These are phyloP conservation scores for Penstemon newberryi DNA, from an alignment of 257 asterid species.

Conservation along the genomic window DNA sequence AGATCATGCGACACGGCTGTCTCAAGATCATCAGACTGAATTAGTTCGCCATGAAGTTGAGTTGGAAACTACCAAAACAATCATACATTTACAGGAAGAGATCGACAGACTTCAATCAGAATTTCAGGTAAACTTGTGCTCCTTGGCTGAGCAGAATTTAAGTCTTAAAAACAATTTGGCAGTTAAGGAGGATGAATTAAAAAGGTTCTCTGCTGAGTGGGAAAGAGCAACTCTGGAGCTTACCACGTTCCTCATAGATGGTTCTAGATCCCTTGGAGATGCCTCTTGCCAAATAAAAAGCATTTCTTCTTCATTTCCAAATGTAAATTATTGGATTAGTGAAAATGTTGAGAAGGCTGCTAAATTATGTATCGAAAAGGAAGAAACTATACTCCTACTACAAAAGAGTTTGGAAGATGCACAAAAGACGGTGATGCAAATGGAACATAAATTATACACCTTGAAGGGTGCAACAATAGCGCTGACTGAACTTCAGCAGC, in stretches of 20 bases:
- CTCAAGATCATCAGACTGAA: conserved; percentile 52
- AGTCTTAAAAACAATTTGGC: conserved; percentile 51
- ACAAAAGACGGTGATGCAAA: conserved; percentile 53
- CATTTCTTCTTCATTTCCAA: conserved; percentile 61
- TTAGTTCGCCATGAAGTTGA: conserved; percentile 58
- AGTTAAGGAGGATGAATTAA: conserved; percentile 63
- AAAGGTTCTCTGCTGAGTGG: conserved; percentile 62
- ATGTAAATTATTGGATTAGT: conserved; percentile 60
- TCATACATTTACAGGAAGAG: conserved; percentile 72
- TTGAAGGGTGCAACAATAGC: conserved; percentile 72
- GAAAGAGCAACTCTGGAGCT: conserved; percentile 88
- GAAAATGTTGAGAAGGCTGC: conserved; percentile 78
- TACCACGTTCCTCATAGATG: conserved; percentile 71
- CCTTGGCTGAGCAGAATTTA: conserved; percentile 63
- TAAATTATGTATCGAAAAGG: conserved; percentile 66
- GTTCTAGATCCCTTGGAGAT: conserved; percentile 69
- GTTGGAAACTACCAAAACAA: conserved; percentile 65
- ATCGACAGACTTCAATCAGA: conserved; percentile 57
- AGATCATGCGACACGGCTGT: conserved; percentile 42
- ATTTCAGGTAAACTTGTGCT: conserved; percentile 48
- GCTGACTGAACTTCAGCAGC: conserved; percentile 61
- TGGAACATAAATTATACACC: conserved; percentile 66
- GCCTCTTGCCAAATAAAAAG: conserved; percentile 70
- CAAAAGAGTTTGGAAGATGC: conserved; percentile 80
- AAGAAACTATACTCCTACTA: conserved; percentile 59